A percentile compares a stretch with the other conserved stretches of the same genome.
These are phyloP conservation scores for Cordyceps cateniannulata DNA, from an alignment of 2,329 filamentous ascomycete species.

Conservation along the genomic window DNA sequence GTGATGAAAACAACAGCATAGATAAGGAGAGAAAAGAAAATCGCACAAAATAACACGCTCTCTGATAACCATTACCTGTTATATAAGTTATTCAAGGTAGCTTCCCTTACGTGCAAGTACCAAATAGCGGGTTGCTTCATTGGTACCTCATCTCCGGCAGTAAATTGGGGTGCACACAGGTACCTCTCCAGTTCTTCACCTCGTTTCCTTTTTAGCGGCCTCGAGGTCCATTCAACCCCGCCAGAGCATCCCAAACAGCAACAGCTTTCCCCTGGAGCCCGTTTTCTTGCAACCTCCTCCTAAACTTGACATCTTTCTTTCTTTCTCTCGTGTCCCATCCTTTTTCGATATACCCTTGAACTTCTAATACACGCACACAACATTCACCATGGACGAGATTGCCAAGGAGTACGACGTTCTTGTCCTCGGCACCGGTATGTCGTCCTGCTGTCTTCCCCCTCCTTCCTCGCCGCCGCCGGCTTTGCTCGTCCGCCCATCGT, in stretches of 20 bases:
- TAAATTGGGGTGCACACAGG: not conserved
- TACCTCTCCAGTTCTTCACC: not conserved
- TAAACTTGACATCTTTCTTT: not conserved
- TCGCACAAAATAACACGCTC: not conserved
- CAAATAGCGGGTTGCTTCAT: not conserved
- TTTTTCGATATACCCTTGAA: slow-evolving; percentile 14
- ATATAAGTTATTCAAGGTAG: too few species aligned
- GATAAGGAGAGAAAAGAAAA: too few species aligned
- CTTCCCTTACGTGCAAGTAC: too few species aligned
- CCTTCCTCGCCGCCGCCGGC: slow-evolving; percentile 18
- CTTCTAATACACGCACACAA: slow-evolving; percentile 11
- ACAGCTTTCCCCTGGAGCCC: slow-evolving; percentile 3
- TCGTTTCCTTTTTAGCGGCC: not conserved
- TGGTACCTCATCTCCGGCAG: not conserved
- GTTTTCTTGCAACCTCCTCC: slow-evolving; percentile 4
- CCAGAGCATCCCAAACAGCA: not conserved
- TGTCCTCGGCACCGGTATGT: slow-evolving; percentile 91
- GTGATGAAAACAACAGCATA: too few species aligned
- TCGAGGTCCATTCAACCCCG: slow-evolving; percentile 9
- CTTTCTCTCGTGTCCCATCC: not conserved
- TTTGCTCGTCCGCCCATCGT: not conserved
- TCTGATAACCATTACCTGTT: too few species aligned
- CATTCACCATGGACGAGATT: slow-evolving; percentile 83
- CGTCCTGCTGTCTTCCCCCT: slow-evolving; percentile 24
- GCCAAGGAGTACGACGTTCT: slow-evolving; percentile 98